phyloP scores from a whole-genome alignment of 164 flowering plant genomes.

The Tetrastigma voinierianum region DNA sequence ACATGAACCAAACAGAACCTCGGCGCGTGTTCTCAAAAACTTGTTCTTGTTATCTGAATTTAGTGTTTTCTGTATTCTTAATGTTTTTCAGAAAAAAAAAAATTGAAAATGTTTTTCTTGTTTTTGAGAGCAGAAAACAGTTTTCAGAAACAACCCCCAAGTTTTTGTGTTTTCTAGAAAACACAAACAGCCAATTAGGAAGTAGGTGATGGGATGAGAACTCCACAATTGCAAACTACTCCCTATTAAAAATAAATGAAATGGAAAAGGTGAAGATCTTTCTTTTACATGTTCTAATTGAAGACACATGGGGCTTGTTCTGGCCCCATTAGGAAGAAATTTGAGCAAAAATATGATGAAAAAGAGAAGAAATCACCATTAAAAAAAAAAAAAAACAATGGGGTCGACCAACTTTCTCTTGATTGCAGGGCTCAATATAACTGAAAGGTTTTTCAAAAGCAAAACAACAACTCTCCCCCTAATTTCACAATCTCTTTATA shows the following conservation, averaged over 20 bases:
- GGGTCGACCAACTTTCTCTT: constrained; percentile 3
- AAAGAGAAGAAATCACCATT: constrained; percentile 13
- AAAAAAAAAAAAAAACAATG: background rate
- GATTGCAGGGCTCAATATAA: constrained; percentile 18
- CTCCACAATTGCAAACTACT: background rate
- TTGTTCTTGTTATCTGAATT: no score
- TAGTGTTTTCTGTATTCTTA: no score
- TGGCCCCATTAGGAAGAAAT: constrained; percentile 5
- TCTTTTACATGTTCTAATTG: constrained; percentile 2
- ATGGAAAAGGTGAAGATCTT: background rate
- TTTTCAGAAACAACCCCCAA: no score
- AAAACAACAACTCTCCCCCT: background rate
- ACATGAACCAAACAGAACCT: no score
- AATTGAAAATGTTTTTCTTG: no score
- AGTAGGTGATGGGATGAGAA: no score
- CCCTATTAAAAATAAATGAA: background rate
- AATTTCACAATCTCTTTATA: constrained; percentile 12
- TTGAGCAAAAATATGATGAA: background rate
- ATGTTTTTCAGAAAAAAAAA: no score
- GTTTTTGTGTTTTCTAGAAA: no score
- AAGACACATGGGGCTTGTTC: background rate
- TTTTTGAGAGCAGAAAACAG: no score
- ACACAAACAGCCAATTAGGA: no score
- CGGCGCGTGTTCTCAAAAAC: no score
- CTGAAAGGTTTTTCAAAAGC: constrained; percentile 4